These are phyloP conservation scores for Cladorrhinum sp. DNA, from an alignment of 2,329 filamentous ascomycete genomes.

Conservation along the genomic window DNA sequence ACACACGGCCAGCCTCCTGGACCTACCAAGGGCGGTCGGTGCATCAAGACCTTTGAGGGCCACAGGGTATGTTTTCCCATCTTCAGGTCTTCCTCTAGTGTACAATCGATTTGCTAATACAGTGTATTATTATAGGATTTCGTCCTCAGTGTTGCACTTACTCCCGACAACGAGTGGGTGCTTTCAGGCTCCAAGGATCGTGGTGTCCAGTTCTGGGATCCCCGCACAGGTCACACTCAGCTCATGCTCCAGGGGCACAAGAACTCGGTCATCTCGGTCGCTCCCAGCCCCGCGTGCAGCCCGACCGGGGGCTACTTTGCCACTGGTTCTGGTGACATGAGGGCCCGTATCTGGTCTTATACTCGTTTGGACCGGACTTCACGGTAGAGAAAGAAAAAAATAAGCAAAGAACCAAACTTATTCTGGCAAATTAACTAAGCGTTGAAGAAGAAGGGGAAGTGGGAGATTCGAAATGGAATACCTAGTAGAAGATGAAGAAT, in stretches of 20 bases:
- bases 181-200: constrained; percentile 96
- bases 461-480: background rate
- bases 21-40: constrained; percentile 80
- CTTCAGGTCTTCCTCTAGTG: background rate
- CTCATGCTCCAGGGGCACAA: constrained; percentile 99
- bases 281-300: constrained; percentile 89
- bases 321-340: constrained; percentile 95
- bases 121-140: constrained; percentile 64
- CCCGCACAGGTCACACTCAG: constrained; percentile 85
- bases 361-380: constrained; percentile 40
- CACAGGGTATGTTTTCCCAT: constrained; percentile 66
- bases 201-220: constrained; percentile 98
- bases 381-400: background rate
- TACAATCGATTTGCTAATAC: constrained; percentile 28
- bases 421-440: no score
- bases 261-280: constrained; percentile 97
- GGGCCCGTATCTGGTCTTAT: constrained; percentile 95
- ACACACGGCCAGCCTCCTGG: constrained; percentile 49
- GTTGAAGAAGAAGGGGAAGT: background rate
- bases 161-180: constrained; percentile 92
- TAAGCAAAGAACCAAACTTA: background rate
- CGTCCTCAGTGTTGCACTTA: constrained; percentile 91
- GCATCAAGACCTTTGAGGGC: constrained; percentile 94
- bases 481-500: background rate
- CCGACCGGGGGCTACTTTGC: constrained; percentile 86